Conservation (phyloP, 2,329 filamentous ascomycete genomes). For the Curvularia sp. region DNA sequence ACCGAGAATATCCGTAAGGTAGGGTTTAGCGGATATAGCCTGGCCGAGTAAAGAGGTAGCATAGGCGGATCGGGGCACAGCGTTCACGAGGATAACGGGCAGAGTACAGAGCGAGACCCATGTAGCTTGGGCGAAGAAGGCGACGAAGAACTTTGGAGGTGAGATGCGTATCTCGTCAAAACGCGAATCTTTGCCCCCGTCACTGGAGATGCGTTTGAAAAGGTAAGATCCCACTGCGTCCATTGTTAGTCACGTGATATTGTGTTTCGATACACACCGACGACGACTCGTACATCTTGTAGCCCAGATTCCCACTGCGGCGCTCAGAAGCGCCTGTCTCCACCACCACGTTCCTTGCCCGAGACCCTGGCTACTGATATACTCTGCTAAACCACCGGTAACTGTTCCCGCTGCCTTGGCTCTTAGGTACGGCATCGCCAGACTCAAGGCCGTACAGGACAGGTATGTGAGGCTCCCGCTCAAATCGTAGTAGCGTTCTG, state of each 20-base stretch:
- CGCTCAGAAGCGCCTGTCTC: conserved; percentile 64
- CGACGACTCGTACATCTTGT: conserved; percentile 56
- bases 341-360: conserved; percentile 60
- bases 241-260: neutral
- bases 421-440: conserved; percentile 67
- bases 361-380: conserved; percentile 35
- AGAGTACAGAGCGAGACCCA: conserved; percentile 74
- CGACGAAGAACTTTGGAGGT: conserved; percentile 61
- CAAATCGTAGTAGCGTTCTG: conserved; percentile 73
- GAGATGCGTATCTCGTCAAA: conserved; percentile 63
- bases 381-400: conserved; percentile 46
- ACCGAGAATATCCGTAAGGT: conserved; percentile 64
- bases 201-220: conserved; percentile 64
- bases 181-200: conserved; percentile 66
- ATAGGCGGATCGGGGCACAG: conserved; percentile 63
- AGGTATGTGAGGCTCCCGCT: conserved; percentile 72
- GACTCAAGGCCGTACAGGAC: conserved; percentile 67
- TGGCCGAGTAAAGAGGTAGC: conserved; percentile 55
- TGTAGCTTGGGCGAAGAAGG: conserved; percentile 68
- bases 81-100: conserved; percentile 70
- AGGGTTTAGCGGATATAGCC: conserved; percentile 50
- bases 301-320: conserved; percentile 68
- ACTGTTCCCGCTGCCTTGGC: conserved; percentile 59
- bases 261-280: conserved; percentile 22
- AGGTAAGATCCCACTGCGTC: conserved; percentile 68